These are phyloP conservation scores for Fusarium sp. DNA, from an alignment of 2,329 filamentous ascomycete genomes.

Conservation along the genomic window DNA sequence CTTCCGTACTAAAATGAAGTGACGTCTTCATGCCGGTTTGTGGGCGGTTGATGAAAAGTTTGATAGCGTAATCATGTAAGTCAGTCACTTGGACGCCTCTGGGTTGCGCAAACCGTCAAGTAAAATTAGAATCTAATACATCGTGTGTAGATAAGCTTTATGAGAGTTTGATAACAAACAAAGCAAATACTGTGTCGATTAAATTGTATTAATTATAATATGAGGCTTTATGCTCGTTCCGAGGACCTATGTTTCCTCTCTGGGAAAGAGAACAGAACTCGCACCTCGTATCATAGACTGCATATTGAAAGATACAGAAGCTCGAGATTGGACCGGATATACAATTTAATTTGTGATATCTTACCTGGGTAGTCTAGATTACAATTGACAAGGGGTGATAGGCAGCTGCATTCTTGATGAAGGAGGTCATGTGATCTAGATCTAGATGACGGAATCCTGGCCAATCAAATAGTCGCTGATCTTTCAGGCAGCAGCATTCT, in stretches of 20 bases:
- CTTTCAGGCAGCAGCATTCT: conserved; percentile 48
- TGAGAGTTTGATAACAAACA: too few species aligned
- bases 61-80: neutral
- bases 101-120: too few species aligned
- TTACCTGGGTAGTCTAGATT: neutral
- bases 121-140: too few species aligned
- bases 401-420: conserved; percentile 25
- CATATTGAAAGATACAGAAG: neutral
- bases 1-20: neutral
- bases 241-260: neutral
- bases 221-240: neutral
- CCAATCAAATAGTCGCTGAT: conserved; percentile 35
- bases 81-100: neutral
- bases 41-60: neutral
- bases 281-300: neutral
- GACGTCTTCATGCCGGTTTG: neutral
- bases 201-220: neutral
- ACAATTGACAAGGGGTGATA: conserved; percentile 16
- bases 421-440: conserved; percentile 1
- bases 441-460: neutral
- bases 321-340: conserved; percentile 10
- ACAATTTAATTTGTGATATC: conserved; percentile 7
- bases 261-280: too few species aligned
- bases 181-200: too few species aligned
- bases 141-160: too few species aligned